phyloP scores from a whole-genome alignment of 1,139 yeast genomes.

The Lodderomyces jiufengensis region DNA sequence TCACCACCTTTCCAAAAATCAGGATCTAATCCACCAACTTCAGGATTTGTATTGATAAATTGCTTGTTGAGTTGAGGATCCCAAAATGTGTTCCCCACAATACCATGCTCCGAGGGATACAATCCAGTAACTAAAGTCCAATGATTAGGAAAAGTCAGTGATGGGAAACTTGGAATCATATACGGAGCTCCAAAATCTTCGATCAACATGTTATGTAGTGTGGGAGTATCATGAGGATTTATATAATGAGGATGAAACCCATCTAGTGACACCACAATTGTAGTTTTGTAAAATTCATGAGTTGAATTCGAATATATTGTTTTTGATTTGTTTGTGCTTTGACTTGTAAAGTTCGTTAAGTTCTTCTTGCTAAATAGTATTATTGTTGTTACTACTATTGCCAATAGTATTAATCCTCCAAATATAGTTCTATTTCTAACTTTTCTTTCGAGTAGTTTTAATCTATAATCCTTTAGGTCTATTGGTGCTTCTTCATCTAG shows the following conservation, averaged over 20 bases:
- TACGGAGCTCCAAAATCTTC: constrained; percentile 71
- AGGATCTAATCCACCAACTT: constrained; percentile 52
- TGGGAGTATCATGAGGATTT: constrained; percentile 64
- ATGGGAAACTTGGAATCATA: constrained; percentile 84
- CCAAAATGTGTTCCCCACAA: constrained; percentile 78
- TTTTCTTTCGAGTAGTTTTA: constrained; percentile 13
- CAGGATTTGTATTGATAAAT: constrained; percentile 63
- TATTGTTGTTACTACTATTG: constrained; percentile 8
- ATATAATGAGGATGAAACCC: constrained; percentile 92
- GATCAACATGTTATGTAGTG: constrained; percentile 53
- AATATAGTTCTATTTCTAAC: constrained; percentile 12
- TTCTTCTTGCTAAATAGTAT: constrained; percentile 19
- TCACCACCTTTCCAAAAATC: constrained; percentile 84
- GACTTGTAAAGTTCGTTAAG: constrained; percentile 64
- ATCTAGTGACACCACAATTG: constrained; percentile 73
- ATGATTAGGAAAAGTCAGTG: constrained; percentile 88
- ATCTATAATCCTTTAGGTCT: constrained; percentile 12
- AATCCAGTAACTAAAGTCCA: constrained; percentile 89
- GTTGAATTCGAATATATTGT: constrained; percentile 60
- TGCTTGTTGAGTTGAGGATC: constrained; percentile 55
- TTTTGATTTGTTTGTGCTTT: constrained; percentile 52
- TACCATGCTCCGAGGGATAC: constrained; percentile 81
- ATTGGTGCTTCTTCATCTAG: constrained; percentile 9
- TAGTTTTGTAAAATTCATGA: constrained; percentile 68
- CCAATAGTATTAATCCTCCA: constrained; percentile 9